phyloP scores from a whole-genome alignment of 495 filamentous ascomycete species.

The Xylaria curta region DNA sequence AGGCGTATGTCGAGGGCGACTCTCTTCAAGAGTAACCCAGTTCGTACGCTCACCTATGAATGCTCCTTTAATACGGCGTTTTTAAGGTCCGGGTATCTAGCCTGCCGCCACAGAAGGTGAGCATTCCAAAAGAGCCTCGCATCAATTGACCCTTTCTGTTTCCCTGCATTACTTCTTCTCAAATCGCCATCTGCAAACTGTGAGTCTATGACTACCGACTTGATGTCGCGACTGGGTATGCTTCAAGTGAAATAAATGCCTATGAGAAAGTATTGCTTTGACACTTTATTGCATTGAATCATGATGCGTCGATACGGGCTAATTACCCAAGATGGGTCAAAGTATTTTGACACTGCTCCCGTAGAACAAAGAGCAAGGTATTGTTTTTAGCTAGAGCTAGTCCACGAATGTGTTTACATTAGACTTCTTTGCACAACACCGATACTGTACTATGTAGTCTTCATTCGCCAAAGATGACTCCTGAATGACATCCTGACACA shows the following conservation, averaged over 20 bases:
- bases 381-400: not conserved
- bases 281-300: not conserved
- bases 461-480: not conserved
- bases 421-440: not conserved
- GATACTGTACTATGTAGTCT: not conserved
- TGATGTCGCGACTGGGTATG: not conserved
- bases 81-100: not conserved
- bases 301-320: not conserved
- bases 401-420: not conserved
- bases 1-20: not conserved
- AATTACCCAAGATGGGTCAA: not conserved
- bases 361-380: not conserved
- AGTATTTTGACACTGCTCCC: not conserved
- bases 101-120: not conserved
- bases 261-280: not conserved
- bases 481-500: not conserved
- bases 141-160: not conserved
- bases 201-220: not conserved
- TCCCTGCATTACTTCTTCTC: slow-evolving; percentile 6
- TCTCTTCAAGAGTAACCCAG: not conserved
- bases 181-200: not conserved
- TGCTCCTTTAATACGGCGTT: not conserved
- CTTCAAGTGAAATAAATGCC: not conserved
- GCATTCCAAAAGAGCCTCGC: slow-evolving; percentile 4
- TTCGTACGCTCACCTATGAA: not conserved